Evolutionary conservation across 768 basidiomycete genomes (phyloP).

Genomic region (Macrolepiota albuminosa): DNA sequence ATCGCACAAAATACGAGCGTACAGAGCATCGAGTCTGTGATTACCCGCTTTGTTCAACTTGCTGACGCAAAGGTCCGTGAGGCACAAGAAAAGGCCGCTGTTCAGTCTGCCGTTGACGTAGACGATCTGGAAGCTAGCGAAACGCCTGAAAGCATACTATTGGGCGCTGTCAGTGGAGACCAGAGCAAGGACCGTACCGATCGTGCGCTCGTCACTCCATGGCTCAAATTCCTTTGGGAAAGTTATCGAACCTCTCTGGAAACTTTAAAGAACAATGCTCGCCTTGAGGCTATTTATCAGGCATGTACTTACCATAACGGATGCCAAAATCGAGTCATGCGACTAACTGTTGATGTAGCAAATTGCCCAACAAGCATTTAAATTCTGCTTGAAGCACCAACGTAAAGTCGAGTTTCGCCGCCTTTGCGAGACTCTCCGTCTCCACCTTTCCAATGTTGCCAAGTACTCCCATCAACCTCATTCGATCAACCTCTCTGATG

Average conservation of each 20-base stretch:
- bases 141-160: conserved; percentile 87
- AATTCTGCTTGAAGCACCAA: conserved; percentile 90
- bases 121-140: conserved; percentile 96
- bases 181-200: conserved; percentile 95
- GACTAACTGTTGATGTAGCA: conserved; percentile 43
- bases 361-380: conserved; percentile 96
- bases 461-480: conserved; percentile 94
- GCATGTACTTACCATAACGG: conserved; percentile 34
- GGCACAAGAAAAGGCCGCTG: conserved; percentile 84
- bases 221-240: conserved; percentile 99
- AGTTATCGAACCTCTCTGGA: conserved; percentile 94
- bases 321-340: background rate
- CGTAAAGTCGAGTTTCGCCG: conserved; percentile 97
- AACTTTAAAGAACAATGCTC: conserved; percentile 92
- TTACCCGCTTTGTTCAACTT: conserved; percentile 78
- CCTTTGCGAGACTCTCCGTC: conserved; percentile 91
- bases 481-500: conserved; percentile 91
- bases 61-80: conserved; percentile 80
- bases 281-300: conserved; percentile 92
- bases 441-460: conserved; percentile 90
- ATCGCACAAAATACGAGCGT: conserved; percentile 93
- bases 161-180: conserved; percentile 85
- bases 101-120: conserved; percentile 71
- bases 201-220: conserved; percentile 90
- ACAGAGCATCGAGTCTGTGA: conserved; percentile 86